Evolutionary conservation across 2,329 filamentous ascomycete species (phyloP).

Genomic region (Nectriaceae sp.): DNA sequence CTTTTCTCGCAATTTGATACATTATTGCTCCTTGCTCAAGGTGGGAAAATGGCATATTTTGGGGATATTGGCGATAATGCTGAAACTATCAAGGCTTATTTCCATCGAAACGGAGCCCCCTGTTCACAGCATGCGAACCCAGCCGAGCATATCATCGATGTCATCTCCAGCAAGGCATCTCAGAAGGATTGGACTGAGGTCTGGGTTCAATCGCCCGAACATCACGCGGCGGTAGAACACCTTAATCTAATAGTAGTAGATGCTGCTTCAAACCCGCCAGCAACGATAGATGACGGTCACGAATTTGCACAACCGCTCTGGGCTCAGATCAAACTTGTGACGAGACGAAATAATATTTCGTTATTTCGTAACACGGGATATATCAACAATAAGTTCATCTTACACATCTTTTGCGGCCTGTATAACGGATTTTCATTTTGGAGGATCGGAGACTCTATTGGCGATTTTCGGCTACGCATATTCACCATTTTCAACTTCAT

Average conservation of each 20-base stretch:
- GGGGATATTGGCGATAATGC: conserved; percentile 64
- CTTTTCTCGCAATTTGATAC: conserved; percentile 69
- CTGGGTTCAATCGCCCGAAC: conserved; percentile 64
- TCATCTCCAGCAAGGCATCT: conserved; percentile 50
- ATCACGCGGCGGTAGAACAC: conserved; percentile 54
- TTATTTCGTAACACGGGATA: conserved; percentile 68
- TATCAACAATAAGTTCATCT: conserved; percentile 58
- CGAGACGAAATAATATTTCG: conserved; percentile 58
- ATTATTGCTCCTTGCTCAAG: conserved; percentile 63
- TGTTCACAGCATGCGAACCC: conserved; percentile 68
- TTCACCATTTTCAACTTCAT: conserved; percentile 53
- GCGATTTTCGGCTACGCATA: conserved; percentile 39
- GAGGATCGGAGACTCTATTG: conserved; percentile 42
- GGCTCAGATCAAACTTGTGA: conserved; percentile 63
- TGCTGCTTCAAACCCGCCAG: conserved; percentile 44
- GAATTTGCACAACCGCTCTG: conserved; percentile 71
- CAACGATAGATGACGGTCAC: conserved; percentile 49
- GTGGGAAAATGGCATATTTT: conserved; percentile 68
- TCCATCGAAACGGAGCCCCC: conserved; percentile 64
- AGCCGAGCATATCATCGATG: conserved; percentile 74
- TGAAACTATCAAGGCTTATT: conserved; percentile 60
- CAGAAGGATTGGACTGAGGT: conserved; percentile 66
- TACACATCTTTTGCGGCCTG: conserved; percentile 42
- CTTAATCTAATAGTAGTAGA: conserved; percentile 62
- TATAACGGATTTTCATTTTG: conserved; percentile 51